A percentile compares a stretch with the other conserved stretches of the same genome.
Conservation (phyloP, 768 basidiomycete genomes). For the Trametes elegans region DNA sequence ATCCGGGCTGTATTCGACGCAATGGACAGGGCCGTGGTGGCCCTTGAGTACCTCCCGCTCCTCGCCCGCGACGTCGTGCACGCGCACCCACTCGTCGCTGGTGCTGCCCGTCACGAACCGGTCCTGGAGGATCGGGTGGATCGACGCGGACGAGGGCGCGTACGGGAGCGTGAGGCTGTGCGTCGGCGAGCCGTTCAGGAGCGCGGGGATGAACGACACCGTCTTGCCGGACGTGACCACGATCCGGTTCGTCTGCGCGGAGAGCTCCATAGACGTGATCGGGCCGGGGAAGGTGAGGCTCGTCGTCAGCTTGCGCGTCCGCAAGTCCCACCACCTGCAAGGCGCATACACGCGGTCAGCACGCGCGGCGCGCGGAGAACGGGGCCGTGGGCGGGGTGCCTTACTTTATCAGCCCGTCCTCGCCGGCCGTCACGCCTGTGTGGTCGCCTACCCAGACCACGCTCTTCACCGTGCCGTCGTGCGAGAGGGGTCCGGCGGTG, state of each 20-base stretch:
- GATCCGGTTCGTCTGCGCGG: constrained; percentile 73
- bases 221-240: constrained; percentile 91
- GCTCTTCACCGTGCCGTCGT: constrained; percentile 89
- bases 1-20: constrained; percentile 91
- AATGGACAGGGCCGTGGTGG: constrained; percentile 96
- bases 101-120: constrained; percentile 90
- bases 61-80: constrained; percentile 87
- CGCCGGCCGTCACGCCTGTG: constrained; percentile 85
- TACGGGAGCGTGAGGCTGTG: constrained; percentile 82
- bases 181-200: constrained; percentile 59
- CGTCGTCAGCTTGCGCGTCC: constrained; percentile 70
- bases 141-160: constrained; percentile 89
- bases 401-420: constrained; percentile 90
- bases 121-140: constrained; percentile 86
- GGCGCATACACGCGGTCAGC: not conserved
- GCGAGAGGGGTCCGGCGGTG: constrained; percentile 54
- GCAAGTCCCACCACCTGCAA: constrained; percentile 93
- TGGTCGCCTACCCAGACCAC: constrained; percentile 92
- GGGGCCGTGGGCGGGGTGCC: too few species aligned
- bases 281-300: constrained; percentile 71
- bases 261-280: constrained; percentile 94
- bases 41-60: constrained; percentile 93
- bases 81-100: constrained; percentile 94
- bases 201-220: constrained; percentile 85
- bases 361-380: not conserved